Base-by-base conservation (phyloP, 2,329 filamentous ascomycete species). In the Amphichorda felina region DNA sequence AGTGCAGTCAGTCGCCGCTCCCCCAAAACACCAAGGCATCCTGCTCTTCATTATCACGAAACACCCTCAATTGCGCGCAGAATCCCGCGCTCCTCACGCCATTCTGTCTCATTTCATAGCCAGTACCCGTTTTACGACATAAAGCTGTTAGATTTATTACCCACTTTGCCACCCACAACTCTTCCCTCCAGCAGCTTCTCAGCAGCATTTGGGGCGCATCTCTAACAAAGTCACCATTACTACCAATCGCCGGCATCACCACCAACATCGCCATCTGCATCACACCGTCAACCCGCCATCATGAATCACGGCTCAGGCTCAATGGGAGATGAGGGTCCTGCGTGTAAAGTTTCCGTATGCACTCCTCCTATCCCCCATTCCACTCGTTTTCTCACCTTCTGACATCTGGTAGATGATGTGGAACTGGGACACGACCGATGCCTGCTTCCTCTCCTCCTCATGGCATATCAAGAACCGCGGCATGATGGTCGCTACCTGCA, bases 401-500 rank as follows among this genome's bases (percentile, higher is more conserved):
- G 5, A 35, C 34, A 5, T 13, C 6, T 17, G 8, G n/a, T 29
- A 83, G 78, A 86, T 85, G 81, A 60, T 83, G 24, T 85, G 80
- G 80, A 86, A 85, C 51, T 85, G 80, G 79, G 66, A 80, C 55
- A 79, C 75, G 3, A 64, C 82, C 48, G 75, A 82, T 50, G 60
- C 77, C 15, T 85, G 77, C 58, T 89, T 89, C 64, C 66, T 89
- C 45, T 61, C 80, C 14, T 47, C 54, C 5, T 66, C 68, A 30
- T 91, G 83, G 84, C 78, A 79, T 49, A 74, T 88, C 51, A 75
- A 60, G n/a, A 79, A 74, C 29, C 56, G 56, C 4, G 77, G 71
- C 54, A 81, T 81, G 68, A 88, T 91, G 54, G 82, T 79, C 24
- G 83, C 79, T 22, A 81, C 77, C 27, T 89, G 84, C 59, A 77